A percentile compares a stretch with the other conserved stretches of the same genome.
These are phyloP conservation scores for Claviceps sp. DNA, from an alignment of 2,329 filamentous ascomycete genomes.

Conservation along the genomic window DNA sequence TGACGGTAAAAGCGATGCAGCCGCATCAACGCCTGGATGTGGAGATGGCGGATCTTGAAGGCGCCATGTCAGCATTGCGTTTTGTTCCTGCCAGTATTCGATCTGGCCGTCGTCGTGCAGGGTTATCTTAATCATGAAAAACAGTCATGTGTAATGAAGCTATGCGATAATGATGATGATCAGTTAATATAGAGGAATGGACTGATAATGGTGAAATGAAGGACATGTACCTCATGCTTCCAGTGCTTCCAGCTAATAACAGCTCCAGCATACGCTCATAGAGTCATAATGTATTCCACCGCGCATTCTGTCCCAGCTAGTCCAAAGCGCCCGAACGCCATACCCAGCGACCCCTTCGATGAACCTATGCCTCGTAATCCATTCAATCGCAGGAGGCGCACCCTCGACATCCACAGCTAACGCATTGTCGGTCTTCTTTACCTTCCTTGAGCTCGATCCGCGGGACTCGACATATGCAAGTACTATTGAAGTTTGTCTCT, in stretches of 20 bases:
- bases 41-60: conserved; percentile 49
- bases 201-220: conserved; percentile 17
- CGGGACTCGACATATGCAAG: conserved; percentile 92
- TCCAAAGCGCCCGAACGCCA: conserved; percentile 9
- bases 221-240: conserved; percentile 23
- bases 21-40: conserved; percentile 24
- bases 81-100: conserved; percentile 57
- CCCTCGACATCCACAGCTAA: conserved; percentile 86
- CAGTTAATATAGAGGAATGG: conserved; percentile 17
- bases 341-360: not conserved
- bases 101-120: conserved; percentile 46
- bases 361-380: not conserved
- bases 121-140: conserved; percentile 35
- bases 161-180: conserved; percentile 15
- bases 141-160: conserved; percentile 5
- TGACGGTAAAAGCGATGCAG: conserved; percentile 9
- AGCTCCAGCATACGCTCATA: not conserved
- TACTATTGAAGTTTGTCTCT: conserved; percentile 97
- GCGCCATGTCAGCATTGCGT: conserved; percentile 57
- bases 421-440: conserved; percentile 71
- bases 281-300: not conserved
- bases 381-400: conserved; percentile 71
- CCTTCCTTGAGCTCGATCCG: conserved; percentile 80
- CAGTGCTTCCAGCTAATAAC: not conserved
- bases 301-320: not conserved